Evolutionary conservation across 306 rosid genomes (phyloP).

Genomic region (Sphenostylis stenocarpa): DNA sequence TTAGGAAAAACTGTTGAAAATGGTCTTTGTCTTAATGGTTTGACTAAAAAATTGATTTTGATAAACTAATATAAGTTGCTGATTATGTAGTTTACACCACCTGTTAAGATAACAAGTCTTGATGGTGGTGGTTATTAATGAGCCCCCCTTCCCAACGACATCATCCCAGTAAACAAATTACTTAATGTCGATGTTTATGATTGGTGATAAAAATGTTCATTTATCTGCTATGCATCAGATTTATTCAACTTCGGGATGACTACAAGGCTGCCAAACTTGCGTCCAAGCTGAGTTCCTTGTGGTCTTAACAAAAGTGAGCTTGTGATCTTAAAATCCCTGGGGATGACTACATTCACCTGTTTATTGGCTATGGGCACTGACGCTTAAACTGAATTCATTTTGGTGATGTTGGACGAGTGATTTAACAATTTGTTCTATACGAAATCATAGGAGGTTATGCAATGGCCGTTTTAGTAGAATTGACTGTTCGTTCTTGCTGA

Average conservation of each 20-base stretch:
- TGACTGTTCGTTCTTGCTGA: constrained; percentile 19
- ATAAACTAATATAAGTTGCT: neutral
- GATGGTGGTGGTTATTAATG: neutral
- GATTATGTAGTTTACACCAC: neutral
- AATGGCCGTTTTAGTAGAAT: neutral
- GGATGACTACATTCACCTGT: constrained; percentile 11
- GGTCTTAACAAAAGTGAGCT: constrained; percentile 46
- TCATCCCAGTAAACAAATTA: neutral
- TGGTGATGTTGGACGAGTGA: constrained; percentile 27
- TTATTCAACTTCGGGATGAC: constrained; percentile 94
- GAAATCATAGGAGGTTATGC: constrained; percentile 2
- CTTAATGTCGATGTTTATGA: neutral
- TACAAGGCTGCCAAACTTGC: constrained; percentile 97
- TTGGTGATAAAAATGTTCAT: constrained; percentile 34
- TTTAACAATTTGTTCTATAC: neutral
- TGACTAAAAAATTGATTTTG: neutral
- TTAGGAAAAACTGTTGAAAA: neutral
- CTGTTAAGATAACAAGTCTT: neutral
- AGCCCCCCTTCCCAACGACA: neutral
- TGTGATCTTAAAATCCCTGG: constrained; percentile 23
- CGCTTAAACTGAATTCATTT: constrained; percentile 29
- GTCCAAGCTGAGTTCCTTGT: constrained; percentile 79
- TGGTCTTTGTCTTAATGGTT: neutral
- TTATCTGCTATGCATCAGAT: constrained; percentile 50
- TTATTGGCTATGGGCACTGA: constrained; percentile 31